phyloP scores from a whole-genome alignment of 768 basidiomycete genomes.

The Tricholoma furcatifolium region DNA sequence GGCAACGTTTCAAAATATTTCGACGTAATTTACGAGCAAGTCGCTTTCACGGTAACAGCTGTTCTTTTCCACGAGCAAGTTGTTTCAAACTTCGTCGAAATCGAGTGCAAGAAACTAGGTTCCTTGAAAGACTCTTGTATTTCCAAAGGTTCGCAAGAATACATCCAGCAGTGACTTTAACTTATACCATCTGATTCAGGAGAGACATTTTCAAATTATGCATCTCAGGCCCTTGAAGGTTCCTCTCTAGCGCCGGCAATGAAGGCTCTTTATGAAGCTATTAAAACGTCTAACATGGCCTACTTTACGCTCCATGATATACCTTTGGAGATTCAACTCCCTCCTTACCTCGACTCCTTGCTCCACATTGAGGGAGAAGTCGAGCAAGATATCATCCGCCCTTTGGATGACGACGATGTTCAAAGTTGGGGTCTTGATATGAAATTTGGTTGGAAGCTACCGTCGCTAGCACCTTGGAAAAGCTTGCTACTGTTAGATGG shows the following conservation, averaged over 20 bases:
- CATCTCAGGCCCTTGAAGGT: constrained; percentile 53
- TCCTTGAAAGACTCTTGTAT: constrained; percentile 70
- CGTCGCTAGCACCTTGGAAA: constrained; percentile 87
- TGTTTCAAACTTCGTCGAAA: constrained; percentile 79
- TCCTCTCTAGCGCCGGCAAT: constrained; percentile 81
- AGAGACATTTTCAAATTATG: constrained; percentile 56
- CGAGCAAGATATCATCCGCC: constrained; percentile 48
- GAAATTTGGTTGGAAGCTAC: constrained; percentile 70
- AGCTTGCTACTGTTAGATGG: constrained; percentile 76
- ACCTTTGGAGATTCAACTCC: constrained; percentile 83
- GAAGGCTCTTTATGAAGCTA: constrained; percentile 74
- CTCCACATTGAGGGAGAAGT: constrained; percentile 59
- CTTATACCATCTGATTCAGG: constrained; percentile 35
- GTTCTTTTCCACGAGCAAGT: constrained; percentile 93
- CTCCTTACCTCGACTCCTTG: constrained; percentile 73
- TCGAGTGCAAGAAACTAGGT: constrained; percentile 71
- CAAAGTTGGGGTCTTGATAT: constrained; percentile 68
- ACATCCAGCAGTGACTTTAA: constrained; percentile 5
- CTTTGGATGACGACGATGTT: constrained; percentile 49
- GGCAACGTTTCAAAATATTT: constrained; percentile 78
- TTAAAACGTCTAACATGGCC: constrained; percentile 75
- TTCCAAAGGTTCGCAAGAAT: constrained; percentile 48
- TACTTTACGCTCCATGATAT: constrained; percentile 77
- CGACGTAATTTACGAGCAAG: constrained; percentile 85
- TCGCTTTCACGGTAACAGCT: constrained; percentile 88